Percentiles rank a stretch among this genome's conserved stretches.
Evolutionary conservation across 2,329 filamentous ascomycete genomes (phyloP).

Genomic region (Coniochaeta hoffmannii): DNA sequence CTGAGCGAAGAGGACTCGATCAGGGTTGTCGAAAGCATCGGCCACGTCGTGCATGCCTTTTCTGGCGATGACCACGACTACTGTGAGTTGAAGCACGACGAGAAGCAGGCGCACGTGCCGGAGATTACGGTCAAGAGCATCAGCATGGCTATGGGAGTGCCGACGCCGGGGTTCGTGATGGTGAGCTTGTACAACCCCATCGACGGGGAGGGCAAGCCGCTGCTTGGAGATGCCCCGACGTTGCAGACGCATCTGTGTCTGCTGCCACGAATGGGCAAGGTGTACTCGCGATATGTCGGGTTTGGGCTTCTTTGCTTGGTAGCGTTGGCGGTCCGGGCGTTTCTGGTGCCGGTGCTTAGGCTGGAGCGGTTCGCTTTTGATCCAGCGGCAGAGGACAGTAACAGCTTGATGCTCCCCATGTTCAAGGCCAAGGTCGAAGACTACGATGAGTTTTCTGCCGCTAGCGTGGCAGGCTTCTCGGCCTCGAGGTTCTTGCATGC

Average conservation of each 20-base stretch:
- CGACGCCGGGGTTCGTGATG: constrained; percentile 78
- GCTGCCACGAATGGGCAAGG: constrained; percentile 77
- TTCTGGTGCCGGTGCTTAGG: constrained; percentile 48
- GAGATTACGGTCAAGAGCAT: constrained; percentile 96
- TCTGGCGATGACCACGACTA: constrained; percentile 98
- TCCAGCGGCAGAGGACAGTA: constrained; percentile 17
- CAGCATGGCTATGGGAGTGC: constrained; percentile 93
- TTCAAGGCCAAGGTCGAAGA: constrained; percentile 49
- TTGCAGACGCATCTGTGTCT: constrained; percentile 87
- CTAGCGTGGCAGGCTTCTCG: constrained; percentile 23
- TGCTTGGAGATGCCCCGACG: constrained; percentile 44
- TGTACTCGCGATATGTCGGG: constrained; percentile 71
- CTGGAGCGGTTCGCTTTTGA: constrained; percentile 48
- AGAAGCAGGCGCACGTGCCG: constrained; percentile 54
- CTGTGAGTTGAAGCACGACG: constrained; percentile 77
- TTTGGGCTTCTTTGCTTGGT: constrained; percentile 49
- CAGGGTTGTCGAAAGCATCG: constrained; percentile 67
- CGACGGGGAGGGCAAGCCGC: constrained; percentile 46
- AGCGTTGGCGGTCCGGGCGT: constrained; percentile 43
- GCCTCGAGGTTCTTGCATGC: constrained; percentile 23
- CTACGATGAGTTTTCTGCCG: constrained; percentile 24
- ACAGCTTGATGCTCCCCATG: constrained; percentile 30
- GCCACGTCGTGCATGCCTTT: constrained; percentile 79
- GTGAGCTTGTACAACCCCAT: constrained; percentile 90
- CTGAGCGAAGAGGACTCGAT: constrained; percentile 69